phyloP scores from a whole-genome alignment of 1,284 basidiomycete species.

The Pyrrhoderma lamaoense region DNA sequence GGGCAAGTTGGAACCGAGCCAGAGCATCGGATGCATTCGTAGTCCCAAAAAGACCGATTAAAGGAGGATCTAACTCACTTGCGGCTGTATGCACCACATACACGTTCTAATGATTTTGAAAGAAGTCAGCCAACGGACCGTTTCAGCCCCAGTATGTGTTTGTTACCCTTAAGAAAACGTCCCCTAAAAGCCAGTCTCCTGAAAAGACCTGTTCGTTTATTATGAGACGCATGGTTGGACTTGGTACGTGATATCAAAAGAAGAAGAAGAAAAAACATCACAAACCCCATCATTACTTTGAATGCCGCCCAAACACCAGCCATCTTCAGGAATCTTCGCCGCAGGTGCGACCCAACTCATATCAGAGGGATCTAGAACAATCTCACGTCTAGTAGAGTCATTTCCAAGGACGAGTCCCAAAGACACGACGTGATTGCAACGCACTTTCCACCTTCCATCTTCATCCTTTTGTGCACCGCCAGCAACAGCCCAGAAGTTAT shows the following conservation, averaged over 20 bases:
- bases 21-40: constrained; percentile 37
- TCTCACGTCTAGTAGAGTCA: constrained; percentile 31
- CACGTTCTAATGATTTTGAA: constrained; percentile 36
- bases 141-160: not conserved
- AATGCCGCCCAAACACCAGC: constrained; percentile 53
- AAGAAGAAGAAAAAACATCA: constrained; percentile 9
- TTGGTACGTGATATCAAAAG: constrained; percentile 7
- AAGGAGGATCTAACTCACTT: constrained; percentile 35
- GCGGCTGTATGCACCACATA: constrained; percentile 43
- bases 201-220: constrained; percentile 38
- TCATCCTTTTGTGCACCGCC: constrained; percentile 34
- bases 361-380: constrained; percentile 45
- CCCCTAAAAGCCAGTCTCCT: constrained; percentile 58
- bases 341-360: constrained; percentile 36
- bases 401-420: constrained; percentile 44
- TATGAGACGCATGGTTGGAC: constrained; percentile 1
- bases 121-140: not conserved
- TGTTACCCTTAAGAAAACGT: constrained; percentile 47
- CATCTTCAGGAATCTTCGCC: constrained; percentile 23
- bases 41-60: constrained; percentile 41
- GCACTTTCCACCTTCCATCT: constrained; percentile 43
- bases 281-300: constrained; percentile 47
- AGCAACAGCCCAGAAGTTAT: constrained; percentile 41
- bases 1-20: constrained; percentile 33
- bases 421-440: constrained; percentile 40